phyloP scores from a whole-genome alignment of 768 basidiomycete species.

The Mycena rebaudengoi region DNA sequence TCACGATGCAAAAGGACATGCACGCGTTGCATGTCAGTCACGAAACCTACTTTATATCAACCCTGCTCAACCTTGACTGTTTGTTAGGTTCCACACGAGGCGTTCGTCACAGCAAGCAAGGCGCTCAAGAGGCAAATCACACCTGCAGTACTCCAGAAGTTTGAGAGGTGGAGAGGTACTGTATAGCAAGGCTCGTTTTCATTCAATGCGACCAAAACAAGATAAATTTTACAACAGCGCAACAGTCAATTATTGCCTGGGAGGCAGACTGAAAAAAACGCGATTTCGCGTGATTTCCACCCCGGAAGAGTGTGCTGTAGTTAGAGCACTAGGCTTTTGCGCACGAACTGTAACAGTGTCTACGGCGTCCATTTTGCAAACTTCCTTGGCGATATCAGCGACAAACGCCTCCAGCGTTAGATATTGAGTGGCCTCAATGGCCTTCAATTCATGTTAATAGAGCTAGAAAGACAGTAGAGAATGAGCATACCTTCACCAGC shows the following conservation, averaged over 20 bases:
- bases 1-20: conserved; percentile 91
- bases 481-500: conserved; percentile 42
- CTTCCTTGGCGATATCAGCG: conserved; percentile 51
- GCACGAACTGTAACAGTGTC: conserved; percentile 52
- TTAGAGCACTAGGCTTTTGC: conserved; percentile 77
- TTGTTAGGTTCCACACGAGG: conserved; percentile 73
- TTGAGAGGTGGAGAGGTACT: conserved; percentile 66
- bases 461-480: not conserved
- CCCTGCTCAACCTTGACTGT: not conserved
- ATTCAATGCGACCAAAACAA: not conserved
- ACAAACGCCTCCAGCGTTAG: conserved; percentile 71
- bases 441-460: not conserved
- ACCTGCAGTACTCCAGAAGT: conserved; percentile 74
- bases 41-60: not conserved
- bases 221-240: too few species aligned
- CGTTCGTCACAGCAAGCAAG: conserved; percentile 79
- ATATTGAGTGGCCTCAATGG: conserved; percentile 59
- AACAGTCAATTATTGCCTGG: too few species aligned
- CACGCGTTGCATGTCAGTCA: conserved; percentile 74
- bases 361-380: conserved; percentile 48
- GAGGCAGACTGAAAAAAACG: conserved; percentile 4
- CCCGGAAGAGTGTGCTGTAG: conserved; percentile 69
- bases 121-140: conserved; percentile 86
- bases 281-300: conserved; percentile 63
- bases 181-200: not conserved